Evolutionary conservation across 2,329 filamentous ascomycete species (phyloP), one percentile per base, ranked within the genome.

Genomic region (Monilinia polystroma): DNA sequence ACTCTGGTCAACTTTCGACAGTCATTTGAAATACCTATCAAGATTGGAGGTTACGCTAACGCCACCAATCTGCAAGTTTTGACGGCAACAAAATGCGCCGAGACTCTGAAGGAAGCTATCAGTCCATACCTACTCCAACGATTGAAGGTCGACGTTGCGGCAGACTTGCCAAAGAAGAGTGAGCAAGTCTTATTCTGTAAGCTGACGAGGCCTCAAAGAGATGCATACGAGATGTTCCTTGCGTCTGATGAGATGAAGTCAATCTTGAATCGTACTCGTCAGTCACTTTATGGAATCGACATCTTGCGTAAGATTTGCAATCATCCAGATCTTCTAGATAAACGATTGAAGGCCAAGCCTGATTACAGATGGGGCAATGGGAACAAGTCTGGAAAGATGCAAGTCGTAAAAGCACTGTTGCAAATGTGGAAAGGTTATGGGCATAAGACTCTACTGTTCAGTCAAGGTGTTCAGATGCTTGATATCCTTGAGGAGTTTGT

Each of bases 101-200:
- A 97, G 75, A 95, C 93, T 0, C 80, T 99, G 54, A 97, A 97
- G 74, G 93, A 97, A 71, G 89, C 93, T 0, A 97, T 99, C 72
- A 93, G 91, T 72, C 92, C 94, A 2, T 99, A 97, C 75, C 83
- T 99, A 6, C 83, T 99, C 4, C 94, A 98, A 75, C 87, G 95
- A 11, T 87, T 96, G 76, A 99, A 99, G 78, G 87, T 90, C 2
- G 95, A 99, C 77, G 95, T 99, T 18, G 94, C 95, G 5, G 87
- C 93, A 10, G 94, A 98, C 77, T 81, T 99, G 16, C 95, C 95
- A 0, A 92, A 96, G 78, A 99, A 99, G 82, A 96, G 89, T 62
- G 95, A 99, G 76, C 92, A 96, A 72, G 95, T 99, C 0, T 82
- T 99, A 3, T 98, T 99, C 77, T 98, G 95, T 80, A 96, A 96